Percentiles rank a stretch among this genome's conserved stretches.
These are phyloP conservation scores for Aspergillus sp. DNA, from an alignment of 2,329 filamentous ascomycete genomes.

Conservation along the genomic window DNA sequence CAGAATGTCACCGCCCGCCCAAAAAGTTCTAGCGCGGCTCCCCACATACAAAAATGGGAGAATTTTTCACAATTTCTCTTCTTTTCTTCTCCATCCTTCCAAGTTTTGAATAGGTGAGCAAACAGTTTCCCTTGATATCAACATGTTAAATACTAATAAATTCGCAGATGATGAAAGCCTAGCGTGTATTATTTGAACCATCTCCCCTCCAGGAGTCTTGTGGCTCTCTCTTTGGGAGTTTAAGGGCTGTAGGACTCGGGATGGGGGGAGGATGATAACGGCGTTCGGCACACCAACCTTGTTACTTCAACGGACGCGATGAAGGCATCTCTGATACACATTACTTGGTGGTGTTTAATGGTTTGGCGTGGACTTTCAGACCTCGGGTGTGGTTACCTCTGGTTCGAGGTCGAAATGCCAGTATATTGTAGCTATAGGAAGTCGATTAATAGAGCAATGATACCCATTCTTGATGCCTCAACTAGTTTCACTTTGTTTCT, in stretches of 20 bases:
- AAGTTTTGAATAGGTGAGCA: conserved; percentile 95
- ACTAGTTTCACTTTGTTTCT: too few relatives aligned
- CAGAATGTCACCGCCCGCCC: conserved; percentile 15
- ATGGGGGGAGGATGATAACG: conserved; percentile 78
- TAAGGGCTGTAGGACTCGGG: conserved; percentile 70
- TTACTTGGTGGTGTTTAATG: conserved; percentile 46
- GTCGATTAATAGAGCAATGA: too few relatives aligned
- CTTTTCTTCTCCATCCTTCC: conserved; percentile 80
- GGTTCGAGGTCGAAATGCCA: too few relatives aligned
- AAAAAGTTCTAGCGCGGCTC: conserved; percentile 17
- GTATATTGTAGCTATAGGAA: too few relatives aligned
- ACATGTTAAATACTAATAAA: conserved; percentile 12
- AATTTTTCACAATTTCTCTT: conserved; percentile 18
- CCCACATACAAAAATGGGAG: conserved; percentile 18
- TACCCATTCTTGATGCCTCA: too few relatives aligned
- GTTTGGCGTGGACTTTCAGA: neutral
- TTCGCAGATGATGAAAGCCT: conserved; percentile 96
- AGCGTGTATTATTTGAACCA: conserved; percentile 86
- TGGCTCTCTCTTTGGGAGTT: conserved; percentile 74
- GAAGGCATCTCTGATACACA: conserved; percentile 85
- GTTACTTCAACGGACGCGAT: conserved; percentile 93
- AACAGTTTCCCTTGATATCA: conserved; percentile 8
- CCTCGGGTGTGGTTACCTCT: too few relatives aligned
- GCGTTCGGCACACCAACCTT: conserved; percentile 99
- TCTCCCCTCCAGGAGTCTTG: conserved; percentile 58